A percentile compares a stretch with the other conserved stretches of the same genome.
Conservation (phyloP, 441 rosid genomes). For the Brassica hybrid region DNA sequence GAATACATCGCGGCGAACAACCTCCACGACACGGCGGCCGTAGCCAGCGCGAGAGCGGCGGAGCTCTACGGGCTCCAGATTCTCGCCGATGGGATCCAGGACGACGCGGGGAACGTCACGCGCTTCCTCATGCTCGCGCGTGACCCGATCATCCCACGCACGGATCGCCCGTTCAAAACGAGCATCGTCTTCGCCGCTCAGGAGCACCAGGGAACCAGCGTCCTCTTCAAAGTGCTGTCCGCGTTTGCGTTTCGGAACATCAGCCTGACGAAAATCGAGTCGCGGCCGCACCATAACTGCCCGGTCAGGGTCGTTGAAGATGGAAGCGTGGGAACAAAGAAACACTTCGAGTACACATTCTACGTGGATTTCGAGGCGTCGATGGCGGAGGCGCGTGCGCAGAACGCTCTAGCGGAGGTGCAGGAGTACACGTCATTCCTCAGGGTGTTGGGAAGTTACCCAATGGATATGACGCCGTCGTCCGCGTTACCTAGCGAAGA, state of each 20-base stretch:
- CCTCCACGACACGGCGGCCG: conserved; percentile 85
- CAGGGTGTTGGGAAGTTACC: conserved; percentile 95
- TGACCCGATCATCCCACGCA: conserved; percentile 94
- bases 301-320: conserved; percentile 86
- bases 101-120: conserved; percentile 90
- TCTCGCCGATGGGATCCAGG: conserved; percentile 90
- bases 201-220: conserved; percentile 86
- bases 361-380: conserved; percentile 96
- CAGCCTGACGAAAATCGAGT: conserved; percentile 89
- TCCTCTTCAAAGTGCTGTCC: conserved; percentile 89
- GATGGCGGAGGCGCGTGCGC: conserved; percentile 94
- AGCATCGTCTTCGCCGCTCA: conserved; percentile 98
- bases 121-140: conserved; percentile 95
- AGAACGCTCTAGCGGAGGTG: conserved; percentile 91
- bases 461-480: conserved; percentile 99
- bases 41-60: conserved; percentile 93
- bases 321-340: conserved; percentile 80
- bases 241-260: conserved; percentile 95
- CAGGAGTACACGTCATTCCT: conserved; percentile 96
- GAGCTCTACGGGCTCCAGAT: conserved; percentile 82
- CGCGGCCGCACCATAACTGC: conserved; percentile 85
- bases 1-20: conserved; percentile 75
- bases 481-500: conserved; percentile 41
- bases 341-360: conserved; percentile 91
- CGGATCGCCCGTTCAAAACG: conserved; percentile 94